Conservation (phyloP, 805 yeast species). For the Torulaspora gathmanii region DNA sequence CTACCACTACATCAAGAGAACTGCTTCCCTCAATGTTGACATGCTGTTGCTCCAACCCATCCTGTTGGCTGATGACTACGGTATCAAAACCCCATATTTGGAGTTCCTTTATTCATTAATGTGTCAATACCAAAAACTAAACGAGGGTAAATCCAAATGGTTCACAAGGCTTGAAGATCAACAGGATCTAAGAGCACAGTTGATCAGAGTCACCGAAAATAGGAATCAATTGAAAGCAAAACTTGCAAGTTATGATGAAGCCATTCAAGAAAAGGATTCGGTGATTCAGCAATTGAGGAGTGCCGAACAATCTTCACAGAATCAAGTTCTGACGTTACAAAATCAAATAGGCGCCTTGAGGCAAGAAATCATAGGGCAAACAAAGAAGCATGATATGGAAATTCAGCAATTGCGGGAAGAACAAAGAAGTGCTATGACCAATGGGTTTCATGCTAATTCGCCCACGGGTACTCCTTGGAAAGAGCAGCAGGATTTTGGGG, state of each 20-base stretch:
- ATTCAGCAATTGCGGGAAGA: constrained; percentile 9
- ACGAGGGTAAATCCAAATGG: constrained; percentile 38
- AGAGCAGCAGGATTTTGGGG: background rate
- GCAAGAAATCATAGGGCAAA: constrained; percentile 7
- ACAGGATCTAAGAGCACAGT: constrained; percentile 10
- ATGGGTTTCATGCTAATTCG: constrained; percentile 1
- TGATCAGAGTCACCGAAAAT: constrained; percentile 10
- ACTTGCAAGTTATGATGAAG: constrained; percentile 16
- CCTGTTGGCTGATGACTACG: constrained; percentile 80
- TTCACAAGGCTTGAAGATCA: constrained; percentile 24
- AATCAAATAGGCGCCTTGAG: constrained; percentile 12
- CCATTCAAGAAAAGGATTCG: constrained; percentile 18
- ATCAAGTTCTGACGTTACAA: constrained; percentile 9
- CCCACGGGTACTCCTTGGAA: background rate
- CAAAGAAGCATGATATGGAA: constrained; percentile 12
- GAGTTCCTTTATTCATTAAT: constrained; percentile 79
- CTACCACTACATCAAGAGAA: constrained; percentile 56
- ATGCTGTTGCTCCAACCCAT: constrained; percentile 80
- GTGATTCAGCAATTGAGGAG: constrained; percentile 7
- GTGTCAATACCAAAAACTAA: constrained; percentile 56
- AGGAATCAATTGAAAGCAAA: constrained; percentile 13
- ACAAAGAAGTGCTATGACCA: background rate
- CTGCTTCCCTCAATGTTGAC: constrained; percentile 60
- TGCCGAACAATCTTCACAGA: constrained; percentile 5
- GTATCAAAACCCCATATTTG: constrained; percentile 82